A percentile compares a stretch with the other conserved stretches of the same genome.
Evolutionary conservation across 179 eudicot species (phyloP).

Genomic region (Silene coronaria): DNA sequence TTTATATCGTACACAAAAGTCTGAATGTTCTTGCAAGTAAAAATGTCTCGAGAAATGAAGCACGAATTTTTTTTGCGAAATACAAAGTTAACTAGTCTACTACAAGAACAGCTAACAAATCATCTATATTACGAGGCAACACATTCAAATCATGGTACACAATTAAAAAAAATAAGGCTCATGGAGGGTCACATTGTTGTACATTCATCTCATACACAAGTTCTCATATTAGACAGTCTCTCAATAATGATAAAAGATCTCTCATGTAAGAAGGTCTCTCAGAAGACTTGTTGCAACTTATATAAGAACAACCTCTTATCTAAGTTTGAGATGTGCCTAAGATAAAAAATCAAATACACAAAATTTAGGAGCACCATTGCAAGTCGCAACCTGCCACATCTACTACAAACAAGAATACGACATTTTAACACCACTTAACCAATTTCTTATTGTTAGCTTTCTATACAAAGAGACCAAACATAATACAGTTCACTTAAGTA

Average conservation of each 20-base stretch:
- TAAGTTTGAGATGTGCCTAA: background rate
- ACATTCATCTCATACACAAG: background rate
- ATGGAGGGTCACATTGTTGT: background rate
- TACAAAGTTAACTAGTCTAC: background rate
- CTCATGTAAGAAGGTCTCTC: too few species aligned
- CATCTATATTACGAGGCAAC: background rate
- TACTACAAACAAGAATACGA: too few species aligned
- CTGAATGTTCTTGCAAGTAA: background rate
- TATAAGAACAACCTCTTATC: background rate
- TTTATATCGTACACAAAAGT: background rate
- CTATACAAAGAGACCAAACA: too few species aligned
- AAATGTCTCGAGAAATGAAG: background rate
- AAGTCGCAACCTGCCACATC: background rate
- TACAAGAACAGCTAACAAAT: background rate
- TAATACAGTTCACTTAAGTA: too few species aligned
- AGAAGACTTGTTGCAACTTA: too few species aligned
- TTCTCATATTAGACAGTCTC: too few species aligned
- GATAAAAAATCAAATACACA: background rate
- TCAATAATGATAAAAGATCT: too few species aligned
- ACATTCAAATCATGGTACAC: background rate
- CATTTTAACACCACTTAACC: too few species aligned
- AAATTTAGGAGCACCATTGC: background rate
- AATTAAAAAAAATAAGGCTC: background rate
- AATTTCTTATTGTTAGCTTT: too few species aligned
- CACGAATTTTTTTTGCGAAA: background rate